Conservation (phyloP, 768 basidiomycete genomes). For the Hydnomerulius pinastri region DNA sequence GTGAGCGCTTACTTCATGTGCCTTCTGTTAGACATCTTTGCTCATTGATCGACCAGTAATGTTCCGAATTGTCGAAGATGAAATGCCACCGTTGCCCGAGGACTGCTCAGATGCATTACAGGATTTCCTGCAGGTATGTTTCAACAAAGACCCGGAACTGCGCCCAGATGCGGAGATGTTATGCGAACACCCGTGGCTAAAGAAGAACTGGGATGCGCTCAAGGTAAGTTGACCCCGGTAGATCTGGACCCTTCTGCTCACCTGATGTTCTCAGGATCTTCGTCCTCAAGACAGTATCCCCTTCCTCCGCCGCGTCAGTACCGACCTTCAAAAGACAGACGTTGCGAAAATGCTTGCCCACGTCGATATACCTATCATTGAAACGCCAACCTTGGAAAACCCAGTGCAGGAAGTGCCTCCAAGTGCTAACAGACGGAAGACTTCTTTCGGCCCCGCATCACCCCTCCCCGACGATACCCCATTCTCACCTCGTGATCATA, state of each 20-base stretch:
- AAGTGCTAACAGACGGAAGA: slow-evolving; percentile 38
- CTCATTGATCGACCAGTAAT: slow-evolving; percentile 59
- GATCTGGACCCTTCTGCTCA: neutral
- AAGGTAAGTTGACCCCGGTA: slow-evolving; percentile 53
- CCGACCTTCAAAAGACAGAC: slow-evolving; percentile 78
- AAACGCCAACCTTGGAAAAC: slow-evolving; percentile 47
- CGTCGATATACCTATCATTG: slow-evolving; percentile 32
- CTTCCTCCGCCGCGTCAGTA: slow-evolving; percentile 88
- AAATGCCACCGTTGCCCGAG: slow-evolving; percentile 83
- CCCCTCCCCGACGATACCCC: slow-evolving; percentile 33
- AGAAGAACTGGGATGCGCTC: slow-evolving; percentile 73
- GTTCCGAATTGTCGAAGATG: slow-evolving; percentile 97
- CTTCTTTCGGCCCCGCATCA: slow-evolving; percentile 38
- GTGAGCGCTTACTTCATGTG: slow-evolving; percentile 42
- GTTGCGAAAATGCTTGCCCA: slow-evolving; percentile 52
- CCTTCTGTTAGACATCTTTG: neutral
- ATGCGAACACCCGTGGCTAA: slow-evolving; percentile 91
- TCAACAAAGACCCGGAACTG: slow-evolving; percentile 80
- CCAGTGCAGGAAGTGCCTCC: slow-evolving; percentile 42
- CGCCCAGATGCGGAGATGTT: slow-evolving; percentile 86
- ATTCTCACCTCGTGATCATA: slow-evolving; percentile 70
- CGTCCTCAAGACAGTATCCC: slow-evolving; percentile 95
- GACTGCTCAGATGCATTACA: slow-evolving; percentile 72
- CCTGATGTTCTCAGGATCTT: slow-evolving; percentile 53
- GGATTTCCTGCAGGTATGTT: slow-evolving; percentile 86